phyloP scores from a whole-genome alignment of 1,139 yeast species.

The Kluyveromyces sp. region DNA sequence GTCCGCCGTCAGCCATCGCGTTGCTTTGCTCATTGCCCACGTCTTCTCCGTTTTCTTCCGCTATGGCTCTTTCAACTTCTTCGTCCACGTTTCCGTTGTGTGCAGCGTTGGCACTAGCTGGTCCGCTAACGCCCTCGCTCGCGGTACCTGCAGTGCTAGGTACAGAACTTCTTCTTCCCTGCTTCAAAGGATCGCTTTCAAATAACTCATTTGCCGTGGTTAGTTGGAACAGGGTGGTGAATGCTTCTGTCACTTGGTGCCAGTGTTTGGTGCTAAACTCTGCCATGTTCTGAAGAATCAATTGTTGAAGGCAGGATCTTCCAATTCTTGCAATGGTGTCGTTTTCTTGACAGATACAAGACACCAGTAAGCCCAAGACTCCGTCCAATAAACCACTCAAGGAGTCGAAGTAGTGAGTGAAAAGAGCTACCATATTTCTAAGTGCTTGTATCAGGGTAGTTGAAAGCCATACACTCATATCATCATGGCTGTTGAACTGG shows the following conservation, averaged over 20 bases:
- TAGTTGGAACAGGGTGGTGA: conserved; percentile 61
- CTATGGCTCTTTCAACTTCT: conserved; percentile 29
- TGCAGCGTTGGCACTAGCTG: not conserved
- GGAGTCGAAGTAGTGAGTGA: conserved; percentile 71
- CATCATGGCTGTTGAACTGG: conserved; percentile 64
- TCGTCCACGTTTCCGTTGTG: conserved; percentile 18
- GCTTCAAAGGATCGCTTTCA: conserved; percentile 55
- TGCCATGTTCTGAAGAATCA: conserved; percentile 66
- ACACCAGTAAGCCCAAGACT: conserved; percentile 65
- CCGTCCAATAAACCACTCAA: conserved; percentile 70
- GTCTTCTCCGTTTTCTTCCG: conserved; percentile 32
- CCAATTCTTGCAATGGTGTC: conserved; percentile 96
- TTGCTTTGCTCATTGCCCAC: conserved; percentile 33
- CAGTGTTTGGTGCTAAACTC: conserved; percentile 64
- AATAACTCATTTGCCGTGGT: conserved; percentile 87
- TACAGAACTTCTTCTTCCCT: conserved; percentile 23
- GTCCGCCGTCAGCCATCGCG: conserved; percentile 27
- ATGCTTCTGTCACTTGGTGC: conserved; percentile 59
- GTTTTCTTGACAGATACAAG: conserved; percentile 93
- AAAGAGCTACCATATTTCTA: conserved; percentile 76
- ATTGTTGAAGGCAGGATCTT: conserved; percentile 73
- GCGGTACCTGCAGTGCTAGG: conserved; percentile 11
- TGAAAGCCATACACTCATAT: conserved; percentile 88
- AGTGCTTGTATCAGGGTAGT: conserved; percentile 94
- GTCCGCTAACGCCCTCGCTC: not conserved